Evolutionary conservation across 306 rosid species (phyloP).

Genomic region (Quercus rubra): DNA sequence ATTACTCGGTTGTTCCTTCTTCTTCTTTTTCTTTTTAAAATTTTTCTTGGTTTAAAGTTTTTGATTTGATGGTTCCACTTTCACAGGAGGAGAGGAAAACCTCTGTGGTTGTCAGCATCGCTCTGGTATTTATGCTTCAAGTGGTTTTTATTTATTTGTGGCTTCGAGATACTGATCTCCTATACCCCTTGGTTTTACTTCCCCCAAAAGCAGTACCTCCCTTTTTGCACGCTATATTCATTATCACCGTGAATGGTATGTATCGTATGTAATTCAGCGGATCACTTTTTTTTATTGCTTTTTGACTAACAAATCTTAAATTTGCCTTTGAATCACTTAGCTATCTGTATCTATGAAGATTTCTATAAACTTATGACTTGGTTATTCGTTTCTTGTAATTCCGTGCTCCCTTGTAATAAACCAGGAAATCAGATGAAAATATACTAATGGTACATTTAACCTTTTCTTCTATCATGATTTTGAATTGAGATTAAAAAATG

Average conservation of each 20-base stretch:
- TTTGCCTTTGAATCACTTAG: too few relatives aligned
- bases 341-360: too few relatives aligned
- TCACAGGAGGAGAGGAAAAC: conserved; percentile 94
- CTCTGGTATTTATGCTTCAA: conserved; percentile 74
- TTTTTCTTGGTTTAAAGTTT: not conserved
- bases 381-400: too few relatives aligned
- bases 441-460: too few relatives aligned
- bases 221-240: conserved; percentile 89
- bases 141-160: conserved; percentile 88
- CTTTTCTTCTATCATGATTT: too few relatives aligned
- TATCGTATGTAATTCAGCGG: not conserved
- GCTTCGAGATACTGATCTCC: conserved; percentile 78
- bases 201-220: conserved; percentile 91
- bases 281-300: not conserved
- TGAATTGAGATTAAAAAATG: too few relatives aligned
- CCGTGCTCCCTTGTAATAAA: too few relatives aligned
- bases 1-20: too few relatives aligned
- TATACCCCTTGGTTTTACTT: conserved; percentile 77
- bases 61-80: conserved; percentile 33
- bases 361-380: too few relatives aligned
- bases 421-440: too few relatives aligned
- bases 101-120: conserved; percentile 60
- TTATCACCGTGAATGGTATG: conserved; percentile 86
- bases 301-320: not conserved
- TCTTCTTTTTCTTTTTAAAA: not conserved